Evolutionary conservation across 2,329 filamentous ascomycete genomes (phyloP).

Genomic region (Rasamsonia emersonii): DNA sequence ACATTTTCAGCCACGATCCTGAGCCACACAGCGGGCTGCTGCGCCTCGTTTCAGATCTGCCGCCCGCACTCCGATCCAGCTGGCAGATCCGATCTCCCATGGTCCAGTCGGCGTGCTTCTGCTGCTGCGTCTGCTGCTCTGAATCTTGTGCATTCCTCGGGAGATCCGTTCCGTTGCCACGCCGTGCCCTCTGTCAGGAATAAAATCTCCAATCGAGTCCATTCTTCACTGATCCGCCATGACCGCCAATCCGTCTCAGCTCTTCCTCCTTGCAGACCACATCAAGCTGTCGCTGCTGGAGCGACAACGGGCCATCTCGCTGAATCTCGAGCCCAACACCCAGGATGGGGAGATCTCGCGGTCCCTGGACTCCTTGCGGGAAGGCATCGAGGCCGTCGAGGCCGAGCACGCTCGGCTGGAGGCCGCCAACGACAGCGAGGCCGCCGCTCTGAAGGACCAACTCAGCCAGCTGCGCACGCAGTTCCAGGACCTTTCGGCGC

Average conservation of each 20-base stretch:
- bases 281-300: conserved; percentile 94
- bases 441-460: conserved; percentile 53
- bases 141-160: conserved; percentile 4
- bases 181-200: too few relatives aligned
- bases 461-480: conserved; percentile 63
- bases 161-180: conserved; percentile 1
- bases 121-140: too few relatives aligned
- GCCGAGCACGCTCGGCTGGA: conserved; percentile 54
- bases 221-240: background rate
- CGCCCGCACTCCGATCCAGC: too few relatives aligned
- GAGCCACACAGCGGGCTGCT: too few relatives aligned
- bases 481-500: conserved; percentile 64
- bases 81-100: too few relatives aligned
- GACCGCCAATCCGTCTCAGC: conserved; percentile 50
- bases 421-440: conserved; percentile 42
- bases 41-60: too few relatives aligned
- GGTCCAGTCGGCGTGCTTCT: too few relatives aligned
- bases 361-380: conserved; percentile 76
- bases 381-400: conserved; percentile 65
- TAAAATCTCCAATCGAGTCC: too few relatives aligned
- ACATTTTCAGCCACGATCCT: too few relatives aligned
- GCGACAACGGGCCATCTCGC: conserved; percentile 72
- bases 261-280: conserved; percentile 90
- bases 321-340: conserved; percentile 67
- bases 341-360: conserved; percentile 85